Percentiles rank a stretch among this genome's conserved stretches.
phyloP scores from a whole-genome alignment of 1,284 basidiomycete species.

The Rhodotorula sp. region DNA sequence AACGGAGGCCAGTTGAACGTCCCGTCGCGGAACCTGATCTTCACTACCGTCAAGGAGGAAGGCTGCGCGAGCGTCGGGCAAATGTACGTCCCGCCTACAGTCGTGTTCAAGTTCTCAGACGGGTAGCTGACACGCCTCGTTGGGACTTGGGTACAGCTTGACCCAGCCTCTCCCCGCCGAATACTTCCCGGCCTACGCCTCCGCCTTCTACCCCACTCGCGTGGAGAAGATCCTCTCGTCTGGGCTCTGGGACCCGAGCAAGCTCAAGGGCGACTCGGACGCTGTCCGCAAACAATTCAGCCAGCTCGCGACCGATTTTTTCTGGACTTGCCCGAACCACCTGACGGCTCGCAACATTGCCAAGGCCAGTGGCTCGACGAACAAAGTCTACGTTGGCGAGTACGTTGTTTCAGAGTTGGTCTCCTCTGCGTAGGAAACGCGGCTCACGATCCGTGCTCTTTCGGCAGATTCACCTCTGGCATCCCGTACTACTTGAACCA shows the following conservation, averaged over 20 bases:
- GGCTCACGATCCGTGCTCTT: neutral
- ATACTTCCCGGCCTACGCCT: neutral
- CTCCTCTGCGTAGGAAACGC: neutral
- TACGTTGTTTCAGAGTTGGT: neutral
- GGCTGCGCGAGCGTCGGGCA: conserved; percentile 18
- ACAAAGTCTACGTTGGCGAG: conserved; percentile 34
- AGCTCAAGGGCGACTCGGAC: conserved; percentile 4
- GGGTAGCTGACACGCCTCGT: neutral
- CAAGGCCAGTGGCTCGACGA: neutral
- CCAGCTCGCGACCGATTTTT: conserved; percentile 36
- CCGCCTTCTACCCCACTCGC: conserved; percentile 7
- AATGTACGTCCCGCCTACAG: conserved; percentile 2
- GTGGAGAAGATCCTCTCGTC: conserved; percentile 17
- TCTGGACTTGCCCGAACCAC: conserved; percentile 40
- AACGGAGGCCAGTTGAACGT: conserved; percentile 4
- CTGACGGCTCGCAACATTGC: conserved; percentile 29
- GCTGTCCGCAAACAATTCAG: conserved; percentile 11
- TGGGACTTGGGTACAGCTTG: too few species aligned
- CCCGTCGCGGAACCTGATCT: conserved; percentile 31
- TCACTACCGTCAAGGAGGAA: conserved; percentile 40
- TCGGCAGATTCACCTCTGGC: conserved; percentile 33
- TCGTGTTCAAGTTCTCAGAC: neutral
- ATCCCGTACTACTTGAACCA: conserved; percentile 1
- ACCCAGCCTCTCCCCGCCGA: neutral
- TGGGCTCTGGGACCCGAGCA: conserved; percentile 23